phyloP scores from a whole-genome alignment of 495 filamentous ascomycete species.

The Penicillium ochrochloron region DNA sequence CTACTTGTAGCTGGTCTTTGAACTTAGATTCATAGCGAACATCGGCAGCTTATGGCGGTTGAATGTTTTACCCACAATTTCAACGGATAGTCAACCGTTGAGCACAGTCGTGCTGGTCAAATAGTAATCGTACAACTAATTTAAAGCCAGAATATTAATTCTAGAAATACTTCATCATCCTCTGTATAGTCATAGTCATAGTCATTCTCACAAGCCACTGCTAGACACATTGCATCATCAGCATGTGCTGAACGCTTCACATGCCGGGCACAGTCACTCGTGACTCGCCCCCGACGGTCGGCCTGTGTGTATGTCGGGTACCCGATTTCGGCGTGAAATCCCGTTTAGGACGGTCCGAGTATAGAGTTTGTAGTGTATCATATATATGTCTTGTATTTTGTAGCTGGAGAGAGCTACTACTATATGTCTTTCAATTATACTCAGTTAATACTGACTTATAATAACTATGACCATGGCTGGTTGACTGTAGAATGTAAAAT shows the following conservation, averaged over 20 bases:
- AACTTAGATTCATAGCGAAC: not conserved
- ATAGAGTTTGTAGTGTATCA: not conserved
- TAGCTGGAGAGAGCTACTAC: not conserved
- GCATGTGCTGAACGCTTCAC: slow-evolving; percentile 15
- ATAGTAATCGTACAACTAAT: not conserved
- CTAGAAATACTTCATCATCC: not conserved
- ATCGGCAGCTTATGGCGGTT: slow-evolving; percentile 18
- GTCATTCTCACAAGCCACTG: not conserved
- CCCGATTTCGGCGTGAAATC: slow-evolving; percentile 28
- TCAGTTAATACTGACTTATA: no score
- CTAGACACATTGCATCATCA: slow-evolving; percentile 12
- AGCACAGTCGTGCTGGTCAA: not conserved
- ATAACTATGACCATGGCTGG: not conserved
- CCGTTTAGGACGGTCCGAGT: slow-evolving; percentile 11
- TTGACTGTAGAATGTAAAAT: not conserved
- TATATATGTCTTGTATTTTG: not conserved
- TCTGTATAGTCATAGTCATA: not conserved
- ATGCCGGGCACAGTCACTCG: slow-evolving; percentile 1
- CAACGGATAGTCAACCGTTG: not conserved
- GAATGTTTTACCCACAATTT: slow-evolving; percentile 30
- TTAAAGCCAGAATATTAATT: not conserved
- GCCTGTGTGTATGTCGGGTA: slow-evolving; percentile 23
- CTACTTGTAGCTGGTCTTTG: not conserved
- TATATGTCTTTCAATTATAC: not conserved
- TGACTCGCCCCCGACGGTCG: slow-evolving; percentile 15